Base-by-base conservation (phyloP, 768 basidiomycete species). In the Amanita pseudoporphyria region DNA sequence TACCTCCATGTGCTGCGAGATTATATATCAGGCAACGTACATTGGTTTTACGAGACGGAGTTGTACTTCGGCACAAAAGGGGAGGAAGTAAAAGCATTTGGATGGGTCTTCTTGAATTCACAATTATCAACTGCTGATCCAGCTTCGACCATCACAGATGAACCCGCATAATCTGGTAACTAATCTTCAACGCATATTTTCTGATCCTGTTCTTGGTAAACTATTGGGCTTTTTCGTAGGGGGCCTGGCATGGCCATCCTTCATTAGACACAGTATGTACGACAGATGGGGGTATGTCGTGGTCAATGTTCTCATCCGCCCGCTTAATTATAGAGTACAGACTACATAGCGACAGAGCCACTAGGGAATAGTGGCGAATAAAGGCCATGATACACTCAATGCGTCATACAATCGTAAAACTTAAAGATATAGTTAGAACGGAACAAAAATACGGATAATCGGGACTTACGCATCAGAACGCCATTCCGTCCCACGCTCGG, bases 41-140 rank as follows among this genome's bases (percentile, higher is more conserved):
- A 82, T 55, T 83, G 81, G 81, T 52, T 71, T 31, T 84, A 82
- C 55, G 79, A 82, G 61, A 80, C 76, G 0, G 73, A 81, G 52
- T 57, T 79, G 38, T 82, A 74, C 57, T 74, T 84, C 43, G 78
- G 77, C 31, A 70, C 70, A 43, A 74, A 73, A 49, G 79, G 78
- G 0, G 71, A 70, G 35, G 75, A 81, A 58, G 76, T 81, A 31
- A 67, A 76, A 56, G 67, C 68, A 3, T 81, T 79, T 60, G 79
- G 80, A 31, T 82, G 80, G 81, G 73, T 81, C 1, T 82, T 81
- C 54, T 55, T 80, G 47, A n/a, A n/a, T n/a, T n/a, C n/a, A n/a
- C n/a, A n/a, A n/a, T n/a, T n/a, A n/a, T 7, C 26, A 28, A 7
- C 7, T 7, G 26, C 7, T 28, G 26, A 28, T 28, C 7, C 7